Evolutionary conservation across 768 basidiomycete species (phyloP).

Genomic region (Leccinum sublutescens): DNA sequence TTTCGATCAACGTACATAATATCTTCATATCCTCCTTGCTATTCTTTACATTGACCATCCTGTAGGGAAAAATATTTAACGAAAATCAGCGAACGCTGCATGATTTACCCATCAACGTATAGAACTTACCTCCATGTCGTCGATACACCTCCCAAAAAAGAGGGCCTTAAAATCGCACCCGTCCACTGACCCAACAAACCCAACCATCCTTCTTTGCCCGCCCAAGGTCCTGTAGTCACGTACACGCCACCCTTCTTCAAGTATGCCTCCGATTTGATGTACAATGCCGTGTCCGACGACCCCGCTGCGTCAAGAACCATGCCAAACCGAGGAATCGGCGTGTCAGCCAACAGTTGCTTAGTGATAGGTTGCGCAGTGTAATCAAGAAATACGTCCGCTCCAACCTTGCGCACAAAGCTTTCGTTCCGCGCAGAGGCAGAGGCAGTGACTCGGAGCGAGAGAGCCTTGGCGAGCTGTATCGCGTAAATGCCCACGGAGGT

Average conservation of each 20-base stretch:
- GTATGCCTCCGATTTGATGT: constrained; percentile 48
- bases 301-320: constrained; percentile 62
- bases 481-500: constrained; percentile 67
- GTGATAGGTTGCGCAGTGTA: constrained; percentile 54
- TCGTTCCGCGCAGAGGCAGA: constrained; percentile 62
- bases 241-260: constrained; percentile 51
- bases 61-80: background rate
- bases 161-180: no score
- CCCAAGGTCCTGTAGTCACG: constrained; percentile 50
- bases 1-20: constrained; percentile 38
- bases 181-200: no score
- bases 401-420: constrained; percentile 52
- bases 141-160: no score
- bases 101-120: no score
- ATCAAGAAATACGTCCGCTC: constrained; percentile 71
- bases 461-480: constrained; percentile 69
- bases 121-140: no score
- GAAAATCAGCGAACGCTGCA: background rate
- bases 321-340: constrained; percentile 52
- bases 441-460: constrained; percentile 55
- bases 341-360: constrained; percentile 42
- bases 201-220: no score
- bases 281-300: constrained; percentile 47
- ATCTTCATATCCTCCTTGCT: constrained; percentile 36
- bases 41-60: constrained; percentile 32